Conservation (phyloP, 2,329 filamentous ascomycete species). For the Berkeleyomyces rouxiae region DNA sequence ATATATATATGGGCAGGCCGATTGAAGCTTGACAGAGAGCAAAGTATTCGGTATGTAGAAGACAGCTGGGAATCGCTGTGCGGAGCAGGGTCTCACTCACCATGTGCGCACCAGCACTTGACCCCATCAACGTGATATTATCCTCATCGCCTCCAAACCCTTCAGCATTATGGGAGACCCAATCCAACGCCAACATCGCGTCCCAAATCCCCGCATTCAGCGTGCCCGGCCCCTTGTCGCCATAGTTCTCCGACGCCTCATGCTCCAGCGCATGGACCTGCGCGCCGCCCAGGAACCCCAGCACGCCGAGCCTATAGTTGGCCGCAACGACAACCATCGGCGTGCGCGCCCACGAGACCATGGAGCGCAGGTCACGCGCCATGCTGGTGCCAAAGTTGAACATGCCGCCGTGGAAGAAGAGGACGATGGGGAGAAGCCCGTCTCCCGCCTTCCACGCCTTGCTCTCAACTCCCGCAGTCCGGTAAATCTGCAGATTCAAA, state of each 20-base stretch:
- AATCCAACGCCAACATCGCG: conserved; percentile 40
- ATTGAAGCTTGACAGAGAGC: conserved; percentile 11
- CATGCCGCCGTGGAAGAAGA: conserved; percentile 47
- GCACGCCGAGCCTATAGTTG: conserved; percentile 46
- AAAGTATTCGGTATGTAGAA: no score
- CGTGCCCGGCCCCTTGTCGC: conserved; percentile 22
- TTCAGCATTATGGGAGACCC: conserved; percentile 43
- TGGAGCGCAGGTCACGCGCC: conserved; percentile 43
- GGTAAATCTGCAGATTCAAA: conserved; percentile 35
- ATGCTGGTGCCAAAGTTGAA: conserved; percentile 39
- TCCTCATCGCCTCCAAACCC: conserved; percentile 42
- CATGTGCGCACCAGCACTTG: conserved; percentile 46
- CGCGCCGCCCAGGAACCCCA: conserved; percentile 51
- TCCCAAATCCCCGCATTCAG: conserved; percentile 50
- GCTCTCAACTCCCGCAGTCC: conserved; percentile 18
- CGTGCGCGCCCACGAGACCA: conserved; percentile 37
- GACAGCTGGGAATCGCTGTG: no score
- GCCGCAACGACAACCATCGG: conserved; percentile 42
- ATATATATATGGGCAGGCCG: conserved; percentile 4
- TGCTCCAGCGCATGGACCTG: conserved; percentile 29
- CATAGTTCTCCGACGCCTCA: conserved; percentile 19
- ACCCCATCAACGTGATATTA: conserved; percentile 44
- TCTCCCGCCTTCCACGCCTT: conserved; percentile 15
- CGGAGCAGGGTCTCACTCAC: conserved; percentile 19
- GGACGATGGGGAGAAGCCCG: conserved; percentile 28